Percentiles rank a stretch among this genome's conserved stretches.
Evolutionary conservation across 371 early-diverging fungal genomes (phyloP).

Genomic region (Rhizomucor miehei): DNA sequence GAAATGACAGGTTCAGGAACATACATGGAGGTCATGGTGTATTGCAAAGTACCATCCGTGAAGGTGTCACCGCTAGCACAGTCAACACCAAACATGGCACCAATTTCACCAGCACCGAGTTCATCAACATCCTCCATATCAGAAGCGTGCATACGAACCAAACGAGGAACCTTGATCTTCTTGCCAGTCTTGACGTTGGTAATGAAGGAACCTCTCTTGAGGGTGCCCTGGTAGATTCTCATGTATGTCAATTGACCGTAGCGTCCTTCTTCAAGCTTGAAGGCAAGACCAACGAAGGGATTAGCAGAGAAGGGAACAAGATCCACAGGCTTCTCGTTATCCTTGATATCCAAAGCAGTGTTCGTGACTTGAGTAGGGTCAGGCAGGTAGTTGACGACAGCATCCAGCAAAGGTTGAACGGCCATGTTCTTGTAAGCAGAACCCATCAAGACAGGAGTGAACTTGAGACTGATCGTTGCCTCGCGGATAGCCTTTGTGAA

Average conservation of each 20-base stretch:
- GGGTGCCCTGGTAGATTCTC: conserved; percentile 93
- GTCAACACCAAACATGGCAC: conserved; percentile 97
- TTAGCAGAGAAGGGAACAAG: conserved; percentile 57
- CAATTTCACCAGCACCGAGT: conserved; percentile 95
- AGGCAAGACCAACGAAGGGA: conserved; percentile 90
- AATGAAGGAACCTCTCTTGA: conserved; percentile 85
- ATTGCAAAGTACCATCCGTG: conserved; percentile 81
- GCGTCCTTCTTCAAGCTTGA: conserved; percentile 93
- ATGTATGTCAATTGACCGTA: conserved; percentile 97
- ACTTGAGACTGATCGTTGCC: conserved; percentile 74
- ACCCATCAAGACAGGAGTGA: conserved; percentile 87
- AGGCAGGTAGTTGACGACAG: conserved; percentile 73
- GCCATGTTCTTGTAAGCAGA: conserved; percentile 87
- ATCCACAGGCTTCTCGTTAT: conserved; percentile 65
- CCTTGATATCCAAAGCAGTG: conserved; percentile 69
- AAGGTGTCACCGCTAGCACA: conserved; percentile 98
- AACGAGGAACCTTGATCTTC: conserved; percentile 91
- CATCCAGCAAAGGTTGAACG: conserved; percentile 79
- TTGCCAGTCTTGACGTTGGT: conserved; percentile 91
- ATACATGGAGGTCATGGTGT: conserved; percentile 96
- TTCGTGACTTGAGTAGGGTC: conserved; percentile 75
- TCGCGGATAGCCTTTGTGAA: conserved; percentile 75
- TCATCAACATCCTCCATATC: conserved; percentile 97
- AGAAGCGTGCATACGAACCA: conserved; percentile 98
- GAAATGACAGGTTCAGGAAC: conserved; percentile 98